These are phyloP conservation scores for Exserohilum turcica DNA, from an alignment of 2,329 filamentous ascomycete species.

Conservation along the genomic window DNA sequence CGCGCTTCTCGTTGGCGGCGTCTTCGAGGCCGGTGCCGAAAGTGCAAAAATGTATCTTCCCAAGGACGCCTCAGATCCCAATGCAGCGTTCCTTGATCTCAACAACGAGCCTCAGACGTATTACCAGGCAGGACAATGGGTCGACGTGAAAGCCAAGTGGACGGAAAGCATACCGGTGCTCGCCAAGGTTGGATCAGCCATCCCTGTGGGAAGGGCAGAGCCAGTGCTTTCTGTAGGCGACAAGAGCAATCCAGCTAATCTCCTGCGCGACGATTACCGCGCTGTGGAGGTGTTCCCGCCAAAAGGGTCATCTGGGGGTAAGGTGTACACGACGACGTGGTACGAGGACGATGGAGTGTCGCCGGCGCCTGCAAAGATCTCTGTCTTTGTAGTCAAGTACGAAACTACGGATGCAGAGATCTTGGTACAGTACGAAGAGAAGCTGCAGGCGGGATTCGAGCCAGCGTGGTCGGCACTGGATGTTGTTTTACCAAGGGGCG, in stretches of 20 bases:
- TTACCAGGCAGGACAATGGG: conserved; percentile 60
- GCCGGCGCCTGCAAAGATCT: conserved; percentile 41
- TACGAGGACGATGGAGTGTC: conserved; percentile 64
- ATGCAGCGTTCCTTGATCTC: conserved; percentile 66
- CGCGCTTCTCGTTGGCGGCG: conserved; percentile 67
- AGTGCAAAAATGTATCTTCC: conserved; percentile 68
- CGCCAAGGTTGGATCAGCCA: conserved; percentile 59
- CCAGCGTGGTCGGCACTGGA: conserved; percentile 58
- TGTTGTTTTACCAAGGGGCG: conserved; percentile 59
- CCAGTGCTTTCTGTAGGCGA: conserved; percentile 61
- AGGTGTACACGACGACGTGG: conserved; percentile 54
- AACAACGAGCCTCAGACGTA: conserved; percentile 67
- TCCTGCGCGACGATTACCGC: conserved; percentile 60
- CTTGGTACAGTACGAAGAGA: conserved; percentile 49
- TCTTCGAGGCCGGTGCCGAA: conserved; percentile 65
- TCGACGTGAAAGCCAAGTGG: conserved; percentile 58
- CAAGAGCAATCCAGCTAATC: conserved; percentile 50
- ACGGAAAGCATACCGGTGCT: conserved; percentile 60
- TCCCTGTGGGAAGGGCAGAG: conserved; percentile 58
- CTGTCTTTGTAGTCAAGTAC: conserved; percentile 34
- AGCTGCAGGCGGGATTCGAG: conserved; percentile 50
- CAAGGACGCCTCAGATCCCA: conserved; percentile 44
- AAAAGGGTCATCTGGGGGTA: conserved; percentile 44
- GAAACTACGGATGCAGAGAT: conserved; percentile 52
- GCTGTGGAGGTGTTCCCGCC: conserved; percentile 64